Percentiles rank a stretch among this genome's conserved stretches.
phyloP scores from a whole-genome alignment of 331 rosid species.

The Rhamnella rubrinervis region DNA sequence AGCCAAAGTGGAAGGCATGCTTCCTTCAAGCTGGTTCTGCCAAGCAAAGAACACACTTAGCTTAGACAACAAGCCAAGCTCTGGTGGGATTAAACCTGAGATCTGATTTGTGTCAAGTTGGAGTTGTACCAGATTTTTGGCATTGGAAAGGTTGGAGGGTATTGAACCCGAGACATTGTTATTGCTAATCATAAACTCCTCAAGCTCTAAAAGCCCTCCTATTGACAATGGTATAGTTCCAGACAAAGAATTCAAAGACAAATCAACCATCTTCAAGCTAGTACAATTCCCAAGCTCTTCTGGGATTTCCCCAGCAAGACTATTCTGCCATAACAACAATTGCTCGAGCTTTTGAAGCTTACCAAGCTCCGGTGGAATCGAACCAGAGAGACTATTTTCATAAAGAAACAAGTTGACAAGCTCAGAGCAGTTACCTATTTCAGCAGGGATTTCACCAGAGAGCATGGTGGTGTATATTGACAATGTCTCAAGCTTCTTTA shows the following conservation, averaged over 20 bases:
- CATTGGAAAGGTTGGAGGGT: constrained; percentile 69
- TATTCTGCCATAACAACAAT: constrained; percentile 79
- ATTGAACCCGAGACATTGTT: constrained; percentile 87
- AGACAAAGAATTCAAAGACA: constrained; percentile 77
- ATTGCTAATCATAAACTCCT: constrained; percentile 89
- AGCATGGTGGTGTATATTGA: constrained; percentile 87
- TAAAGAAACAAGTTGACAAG: constrained; percentile 75
- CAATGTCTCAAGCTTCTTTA: constrained; percentile 62
- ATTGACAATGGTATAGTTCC: constrained; percentile 72
- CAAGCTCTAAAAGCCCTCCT: constrained; percentile 55
- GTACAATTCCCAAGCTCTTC: constrained; percentile 78
- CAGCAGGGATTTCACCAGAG: constrained; percentile 85
- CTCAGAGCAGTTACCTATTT: constrained; percentile 86
- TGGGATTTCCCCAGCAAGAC: constrained; percentile 75
- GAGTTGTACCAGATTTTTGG: constrained; percentile 60
- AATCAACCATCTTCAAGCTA: constrained; percentile 73
- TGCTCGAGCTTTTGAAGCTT: constrained; percentile 71
- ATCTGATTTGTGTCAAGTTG: constrained; percentile 91
- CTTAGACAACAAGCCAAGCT: constrained; percentile 63
- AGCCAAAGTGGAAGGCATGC: constrained; percentile 68
- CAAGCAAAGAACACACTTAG: constrained; percentile 79
- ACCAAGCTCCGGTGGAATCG: constrained; percentile 77
- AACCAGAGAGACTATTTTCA: constrained; percentile 80
- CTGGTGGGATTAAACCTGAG: constrained; percentile 84
- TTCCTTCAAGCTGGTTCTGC: constrained; percentile 95